These are phyloP conservation scores for Trichoderma harzianum DNA, from an alignment of 2,329 filamentous ascomycete species.

Conservation along the genomic window DNA sequence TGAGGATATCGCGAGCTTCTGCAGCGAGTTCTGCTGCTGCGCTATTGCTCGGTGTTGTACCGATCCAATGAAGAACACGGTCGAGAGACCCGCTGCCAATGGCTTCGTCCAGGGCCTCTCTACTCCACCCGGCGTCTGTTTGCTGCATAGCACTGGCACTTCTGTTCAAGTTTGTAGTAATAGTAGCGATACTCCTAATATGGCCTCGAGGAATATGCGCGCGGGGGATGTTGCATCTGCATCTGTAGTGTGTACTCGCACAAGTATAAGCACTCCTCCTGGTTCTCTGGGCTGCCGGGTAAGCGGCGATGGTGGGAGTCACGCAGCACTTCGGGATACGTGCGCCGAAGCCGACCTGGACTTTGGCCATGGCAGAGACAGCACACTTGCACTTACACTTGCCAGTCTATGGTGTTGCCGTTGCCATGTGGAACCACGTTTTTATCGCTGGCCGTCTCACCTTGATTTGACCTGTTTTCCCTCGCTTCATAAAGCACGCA, in stretches of 20 bases:
- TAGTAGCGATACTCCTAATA: not conserved
- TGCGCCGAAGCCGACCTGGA: not conserved
- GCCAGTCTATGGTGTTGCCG: not conserved
- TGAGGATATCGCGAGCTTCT: not conserved
- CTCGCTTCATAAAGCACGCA: not conserved
- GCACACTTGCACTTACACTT: not conserved
- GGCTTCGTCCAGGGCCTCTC: not conserved
- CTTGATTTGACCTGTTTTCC: not conserved
- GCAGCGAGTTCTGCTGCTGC: not conserved
- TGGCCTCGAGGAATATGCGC: not conserved
- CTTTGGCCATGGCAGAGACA: not conserved
- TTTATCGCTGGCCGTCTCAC: not conserved
- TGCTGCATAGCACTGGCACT: not conserved
- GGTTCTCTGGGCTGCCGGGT: not conserved
- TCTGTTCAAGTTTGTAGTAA: not conserved
- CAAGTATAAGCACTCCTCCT: not conserved
- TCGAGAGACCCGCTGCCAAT: not conserved
- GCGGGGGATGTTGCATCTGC: not conserved
- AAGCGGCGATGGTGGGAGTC: not conserved
- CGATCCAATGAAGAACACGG: not conserved
- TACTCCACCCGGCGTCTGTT: not conserved
- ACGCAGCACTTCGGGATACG: not conserved
- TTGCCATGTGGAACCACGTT: not conserved
- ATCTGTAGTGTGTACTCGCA: not conserved
- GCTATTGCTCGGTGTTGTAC: not conserved